Conservation (phyloP, 2,329 filamentous ascomycete genomes). For the Dendryphion nanum region DNA sequence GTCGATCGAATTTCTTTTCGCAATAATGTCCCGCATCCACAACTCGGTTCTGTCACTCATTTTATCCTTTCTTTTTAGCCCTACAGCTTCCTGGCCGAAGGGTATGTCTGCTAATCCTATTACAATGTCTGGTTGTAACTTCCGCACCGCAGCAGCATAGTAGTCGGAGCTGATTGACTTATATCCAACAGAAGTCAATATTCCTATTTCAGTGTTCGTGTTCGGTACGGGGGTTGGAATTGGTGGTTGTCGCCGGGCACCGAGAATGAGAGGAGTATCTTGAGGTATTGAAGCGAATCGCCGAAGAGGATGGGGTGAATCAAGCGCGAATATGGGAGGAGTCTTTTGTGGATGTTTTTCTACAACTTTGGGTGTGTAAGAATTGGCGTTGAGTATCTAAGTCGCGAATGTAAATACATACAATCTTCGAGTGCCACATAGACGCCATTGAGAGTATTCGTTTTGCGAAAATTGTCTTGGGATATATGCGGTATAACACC, state of each 20-base stretch:
- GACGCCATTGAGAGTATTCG: constrained; percentile 65
- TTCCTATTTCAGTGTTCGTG: constrained; percentile 66
- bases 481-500: constrained; percentile 85
- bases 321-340: constrained; percentile 54
- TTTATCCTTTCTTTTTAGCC: constrained; percentile 71
- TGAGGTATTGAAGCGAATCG: constrained; percentile 72
- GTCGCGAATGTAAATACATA: constrained; percentile 59
- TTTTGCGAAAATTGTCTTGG: constrained; percentile 72
- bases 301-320: constrained; percentile 58
- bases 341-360: constrained; percentile 54
- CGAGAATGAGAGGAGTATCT: constrained; percentile 67
- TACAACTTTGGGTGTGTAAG: constrained; percentile 51
- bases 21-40: constrained; percentile 72
- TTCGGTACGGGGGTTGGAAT: constrained; percentile 69
- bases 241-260: constrained; percentile 73
- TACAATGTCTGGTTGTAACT: constrained; percentile 76
- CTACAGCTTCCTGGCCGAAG: constrained; percentile 54
- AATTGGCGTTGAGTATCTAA: background rate
- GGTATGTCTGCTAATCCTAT: constrained; percentile 75
- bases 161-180: constrained; percentile 65
- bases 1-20: constrained; percentile 36
- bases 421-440: constrained; percentile 92
- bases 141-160: constrained; percentile 65
- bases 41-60: constrained; percentile 84
- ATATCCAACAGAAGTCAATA: constrained; percentile 88